Conservation (phyloP, 495 filamentous ascomycete genomes). For the Hapsidospora chrysogenum region DNA sequence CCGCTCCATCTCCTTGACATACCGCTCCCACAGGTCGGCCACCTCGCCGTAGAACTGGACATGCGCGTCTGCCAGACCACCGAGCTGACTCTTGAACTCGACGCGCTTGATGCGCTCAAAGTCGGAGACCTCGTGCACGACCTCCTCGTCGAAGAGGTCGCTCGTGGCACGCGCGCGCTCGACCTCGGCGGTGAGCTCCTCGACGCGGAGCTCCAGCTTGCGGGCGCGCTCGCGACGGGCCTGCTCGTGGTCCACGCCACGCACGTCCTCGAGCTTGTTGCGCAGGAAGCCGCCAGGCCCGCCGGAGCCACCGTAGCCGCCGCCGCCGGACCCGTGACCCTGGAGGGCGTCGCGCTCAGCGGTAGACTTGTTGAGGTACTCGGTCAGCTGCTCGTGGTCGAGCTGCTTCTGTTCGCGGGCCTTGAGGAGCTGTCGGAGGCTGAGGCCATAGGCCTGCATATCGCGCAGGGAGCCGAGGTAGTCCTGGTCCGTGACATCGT, state of each 20-base stretch:
- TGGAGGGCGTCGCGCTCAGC: conserved; percentile 78
- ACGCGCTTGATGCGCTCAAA: conserved; percentile 92
- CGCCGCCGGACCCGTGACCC: conserved; percentile 39
- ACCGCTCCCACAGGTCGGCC: conserved; percentile 76
- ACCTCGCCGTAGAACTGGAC: conserved; percentile 71
- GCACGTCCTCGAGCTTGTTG: conserved; percentile 89
- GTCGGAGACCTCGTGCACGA: conserved; percentile 76
- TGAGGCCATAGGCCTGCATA: conserved; percentile 79
- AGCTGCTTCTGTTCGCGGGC: conserved; percentile 94
- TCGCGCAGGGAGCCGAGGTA: conserved; percentile 83
- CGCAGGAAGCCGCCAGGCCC: conserved; percentile 79
- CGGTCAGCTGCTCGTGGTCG: conserved; percentile 88
- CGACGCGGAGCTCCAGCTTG: conserved; percentile 81
- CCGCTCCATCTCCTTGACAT: conserved; percentile 74
- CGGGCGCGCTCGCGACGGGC: conserved; percentile 68
- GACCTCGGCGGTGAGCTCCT: conserved; percentile 73
- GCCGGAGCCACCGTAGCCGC: conserved; percentile 39
- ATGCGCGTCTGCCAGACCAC: conserved; percentile 67
- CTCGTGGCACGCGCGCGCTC: conserved; percentile 68
- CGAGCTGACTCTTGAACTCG: conserved; percentile 80
- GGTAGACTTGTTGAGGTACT: conserved; percentile 82
- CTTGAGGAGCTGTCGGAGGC: conserved; percentile 76
- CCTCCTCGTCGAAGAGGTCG: conserved; percentile 87
- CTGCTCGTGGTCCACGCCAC: conserved; percentile 93
- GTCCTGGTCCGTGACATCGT: conserved; percentile 89